These are phyloP conservation scores for Exidia glandulosa DNA, from an alignment of 768 basidiomycete genomes.

Conservation along the genomic window DNA sequence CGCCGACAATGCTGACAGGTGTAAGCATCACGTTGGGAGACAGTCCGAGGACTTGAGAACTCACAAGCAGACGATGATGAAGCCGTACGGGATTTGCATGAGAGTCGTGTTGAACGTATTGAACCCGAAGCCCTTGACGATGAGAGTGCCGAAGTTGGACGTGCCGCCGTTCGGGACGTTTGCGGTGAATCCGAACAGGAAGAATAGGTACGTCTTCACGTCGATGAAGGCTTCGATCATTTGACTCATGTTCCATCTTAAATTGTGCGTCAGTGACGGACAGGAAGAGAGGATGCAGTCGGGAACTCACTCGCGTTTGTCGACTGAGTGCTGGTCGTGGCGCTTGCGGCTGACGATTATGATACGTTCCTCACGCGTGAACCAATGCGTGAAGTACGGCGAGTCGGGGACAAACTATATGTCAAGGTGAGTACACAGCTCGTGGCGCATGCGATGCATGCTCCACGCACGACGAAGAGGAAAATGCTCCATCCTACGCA, in stretches of 20 bases:
- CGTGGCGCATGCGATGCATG: neutral
- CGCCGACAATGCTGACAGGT: neutral
- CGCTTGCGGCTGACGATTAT: conserved; percentile 22
- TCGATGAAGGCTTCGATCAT: conserved; percentile 20
- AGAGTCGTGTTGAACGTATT: conserved; percentile 15
- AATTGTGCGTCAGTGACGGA: neutral
- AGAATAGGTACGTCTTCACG: conserved; percentile 22
- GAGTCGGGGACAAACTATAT: conserved; percentile 17
- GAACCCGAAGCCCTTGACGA: conserved; percentile 22
- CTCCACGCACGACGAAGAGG: conserved; percentile 9
- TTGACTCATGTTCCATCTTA: conserved; percentile 19
- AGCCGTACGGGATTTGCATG: conserved; percentile 3
- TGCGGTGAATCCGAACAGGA: conserved; percentile 19
- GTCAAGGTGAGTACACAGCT: neutral
- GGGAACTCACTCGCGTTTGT: conserved; percentile 9
- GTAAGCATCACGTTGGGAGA: too few species aligned
- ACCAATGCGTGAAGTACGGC: conserved; percentile 18
- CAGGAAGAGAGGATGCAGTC: neutral
- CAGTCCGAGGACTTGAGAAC: neutral
- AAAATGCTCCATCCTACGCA: conserved; percentile 20
- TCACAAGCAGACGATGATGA: conserved; percentile 11
- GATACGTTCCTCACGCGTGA: conserved; percentile 21
- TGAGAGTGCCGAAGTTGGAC: conserved; percentile 19
- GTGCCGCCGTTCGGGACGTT: conserved; percentile 20
- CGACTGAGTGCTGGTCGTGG: conserved; percentile 24